Evolutionary conservation across 225 moss, liverwort and hornwort genomes (phyloP).

Genomic region (Rhytidiadelphus loreus): DNA sequence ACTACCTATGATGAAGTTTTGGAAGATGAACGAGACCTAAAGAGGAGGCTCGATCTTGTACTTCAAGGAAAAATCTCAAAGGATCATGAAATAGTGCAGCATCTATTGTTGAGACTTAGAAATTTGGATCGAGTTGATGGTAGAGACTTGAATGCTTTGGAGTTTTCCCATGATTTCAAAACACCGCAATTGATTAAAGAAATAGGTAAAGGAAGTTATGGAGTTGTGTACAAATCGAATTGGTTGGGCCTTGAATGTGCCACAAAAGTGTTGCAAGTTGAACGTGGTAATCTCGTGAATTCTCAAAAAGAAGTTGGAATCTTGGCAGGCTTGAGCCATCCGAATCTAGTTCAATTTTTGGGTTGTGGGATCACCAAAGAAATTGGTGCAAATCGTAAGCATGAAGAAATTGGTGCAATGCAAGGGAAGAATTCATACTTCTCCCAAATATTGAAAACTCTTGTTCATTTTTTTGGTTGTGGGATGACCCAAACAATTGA

Average conservation of each 20-base stretch:
- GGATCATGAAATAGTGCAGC: not conserved
- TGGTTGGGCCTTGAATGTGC: not conserved
- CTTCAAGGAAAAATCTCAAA: accelerated
- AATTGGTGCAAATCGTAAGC: no score
- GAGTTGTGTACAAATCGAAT: not conserved
- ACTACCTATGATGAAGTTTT: not conserved
- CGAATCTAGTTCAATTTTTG: not conserved
- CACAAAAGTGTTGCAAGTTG: not conserved
- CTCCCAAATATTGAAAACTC: no score
- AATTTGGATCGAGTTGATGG: not conserved
- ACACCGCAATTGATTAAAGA: not conserved
- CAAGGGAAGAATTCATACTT: no score
- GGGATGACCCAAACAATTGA: accelerated
- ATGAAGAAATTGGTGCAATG: no score
- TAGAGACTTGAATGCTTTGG: not conserved
- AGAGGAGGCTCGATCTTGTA: not conserved
- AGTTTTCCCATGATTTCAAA: not conserved
- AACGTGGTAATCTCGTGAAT: accelerated
- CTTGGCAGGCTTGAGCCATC: not conserved
- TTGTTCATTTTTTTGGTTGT: no score
- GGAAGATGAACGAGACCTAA: not conserved
- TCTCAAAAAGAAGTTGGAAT: not conserved
- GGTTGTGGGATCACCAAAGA: no score
- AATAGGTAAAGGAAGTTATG: not conserved
- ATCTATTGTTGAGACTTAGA: not conserved